These are phyloP conservation scores for Acer yangbiense DNA, from an alignment of 345 rosid genomes.

Conservation along the genomic window DNA sequence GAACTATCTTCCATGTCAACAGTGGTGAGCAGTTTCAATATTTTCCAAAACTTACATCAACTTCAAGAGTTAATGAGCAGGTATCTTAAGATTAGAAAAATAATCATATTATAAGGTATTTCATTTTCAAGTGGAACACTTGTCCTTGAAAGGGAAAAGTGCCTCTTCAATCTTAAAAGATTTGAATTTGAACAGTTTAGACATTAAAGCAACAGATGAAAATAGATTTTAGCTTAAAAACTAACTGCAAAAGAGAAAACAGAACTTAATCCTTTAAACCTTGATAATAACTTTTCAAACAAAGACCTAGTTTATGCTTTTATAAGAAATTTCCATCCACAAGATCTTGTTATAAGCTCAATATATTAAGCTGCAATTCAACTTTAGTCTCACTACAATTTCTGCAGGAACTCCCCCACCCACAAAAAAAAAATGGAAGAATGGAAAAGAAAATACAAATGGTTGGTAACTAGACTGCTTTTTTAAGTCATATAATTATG, in stretches of 20 bases:
- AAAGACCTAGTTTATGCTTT: not conserved
- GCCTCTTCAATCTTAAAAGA: not conserved
- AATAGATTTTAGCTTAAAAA: not conserved
- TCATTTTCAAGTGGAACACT: not conserved
- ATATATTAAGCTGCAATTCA: constrained; percentile 1
- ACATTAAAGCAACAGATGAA: not conserved
- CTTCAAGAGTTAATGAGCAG: not conserved
- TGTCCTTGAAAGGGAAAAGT: not conserved
- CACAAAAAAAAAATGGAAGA: not conserved
- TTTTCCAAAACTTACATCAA: not conserved
- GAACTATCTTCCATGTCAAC: not conserved
- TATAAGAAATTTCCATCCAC: constrained; percentile 2
- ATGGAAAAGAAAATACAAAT: not conserved
- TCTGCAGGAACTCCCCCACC: not conserved
- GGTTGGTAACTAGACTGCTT: constrained; percentile 2
- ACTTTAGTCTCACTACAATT: no score
- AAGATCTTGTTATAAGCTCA: not conserved
- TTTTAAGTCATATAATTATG: not conserved
- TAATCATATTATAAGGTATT: not conserved
- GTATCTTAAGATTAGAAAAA: not conserved
- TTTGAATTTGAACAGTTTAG: not conserved
- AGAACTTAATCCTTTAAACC: not conserved
- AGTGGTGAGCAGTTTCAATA: not conserved
- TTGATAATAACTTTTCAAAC: not conserved
- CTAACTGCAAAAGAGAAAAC: not conserved